Conservation (phyloP, 805 yeast species). For the Kuraishia ogatae region DNA sequence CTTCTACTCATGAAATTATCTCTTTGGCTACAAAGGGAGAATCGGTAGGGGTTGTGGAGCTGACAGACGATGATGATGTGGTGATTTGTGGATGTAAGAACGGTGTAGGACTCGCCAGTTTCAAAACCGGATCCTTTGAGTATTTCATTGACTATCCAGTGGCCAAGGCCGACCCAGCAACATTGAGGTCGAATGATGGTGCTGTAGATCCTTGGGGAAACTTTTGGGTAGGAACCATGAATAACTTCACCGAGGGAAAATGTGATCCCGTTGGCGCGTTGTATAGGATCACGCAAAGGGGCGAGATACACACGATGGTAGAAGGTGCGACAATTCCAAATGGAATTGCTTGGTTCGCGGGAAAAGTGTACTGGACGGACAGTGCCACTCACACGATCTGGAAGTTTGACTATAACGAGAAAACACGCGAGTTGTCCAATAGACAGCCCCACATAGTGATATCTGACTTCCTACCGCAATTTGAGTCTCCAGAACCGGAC, state of each 20-base stretch:
- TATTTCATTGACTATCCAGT: conserved; percentile 30
- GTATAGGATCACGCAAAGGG: conserved; percentile 28
- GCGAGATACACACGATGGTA: conserved; percentile 22
- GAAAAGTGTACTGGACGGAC: conserved; percentile 43
- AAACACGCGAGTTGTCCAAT: conserved; percentile 26
- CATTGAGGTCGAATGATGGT: conserved; percentile 74
- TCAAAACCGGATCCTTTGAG: conserved; percentile 28
- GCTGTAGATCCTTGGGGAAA: conserved; percentile 68
- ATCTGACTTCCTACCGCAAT: conserved; percentile 11
- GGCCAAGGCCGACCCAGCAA: conserved; percentile 19
- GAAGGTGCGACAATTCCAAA: conserved; percentile 52
- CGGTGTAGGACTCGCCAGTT: conserved; percentile 54
- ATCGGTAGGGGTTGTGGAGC: conserved; percentile 64
- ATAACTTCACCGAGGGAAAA: conserved; percentile 16
- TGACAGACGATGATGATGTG: conserved; percentile 46
- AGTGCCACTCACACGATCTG: conserved; percentile 38
- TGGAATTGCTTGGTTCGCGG: conserved; percentile 53
- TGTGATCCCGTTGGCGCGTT: conserved; percentile 46
- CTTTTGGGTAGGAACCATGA: conserved; percentile 79
- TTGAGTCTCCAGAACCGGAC: conserved; percentile 58
- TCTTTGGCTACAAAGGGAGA: conserved; percentile 26
- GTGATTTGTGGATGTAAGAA: conserved; percentile 53
- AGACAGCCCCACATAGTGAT: conserved; percentile 30
- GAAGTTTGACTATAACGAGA: conserved; percentile 33
- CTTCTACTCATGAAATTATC: conserved; percentile 28